A percentile compares a stretch with the other conserved stretches of the same genome.
Conservation (phyloP, 305 asterid genomes). For the Fraxinus floribunda region DNA sequence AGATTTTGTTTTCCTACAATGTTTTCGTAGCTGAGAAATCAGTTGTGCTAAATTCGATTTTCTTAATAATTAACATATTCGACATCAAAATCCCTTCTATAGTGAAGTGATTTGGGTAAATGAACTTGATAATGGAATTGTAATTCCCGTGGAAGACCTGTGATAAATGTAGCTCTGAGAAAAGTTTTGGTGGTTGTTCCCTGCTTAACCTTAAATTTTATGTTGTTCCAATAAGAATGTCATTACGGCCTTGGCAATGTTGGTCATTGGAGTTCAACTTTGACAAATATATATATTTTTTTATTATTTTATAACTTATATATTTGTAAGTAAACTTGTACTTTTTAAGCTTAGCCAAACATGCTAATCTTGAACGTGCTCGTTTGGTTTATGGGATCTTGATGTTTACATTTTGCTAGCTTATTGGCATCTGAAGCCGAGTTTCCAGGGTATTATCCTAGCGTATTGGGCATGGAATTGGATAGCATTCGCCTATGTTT, state of each 20-base stretch:
- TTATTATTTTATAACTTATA: too few relatives aligned
- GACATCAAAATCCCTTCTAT: slow-evolving; percentile 3
- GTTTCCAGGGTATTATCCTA: neutral
- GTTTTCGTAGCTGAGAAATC: slow-evolving; percentile 47
- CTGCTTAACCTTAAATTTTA: neutral
- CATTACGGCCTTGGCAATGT: neutral
- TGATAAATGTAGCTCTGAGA: neutral
- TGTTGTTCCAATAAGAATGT: neutral
- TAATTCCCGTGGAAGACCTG: neutral
- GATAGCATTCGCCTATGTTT: neutral
- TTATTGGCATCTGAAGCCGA: neutral
- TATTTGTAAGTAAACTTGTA: neutral
- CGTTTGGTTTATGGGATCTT: neutral
- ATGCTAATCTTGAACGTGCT: neutral
- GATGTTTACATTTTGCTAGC: neutral
- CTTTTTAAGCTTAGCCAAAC: neutral
- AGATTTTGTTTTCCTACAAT: slow-evolving; percentile 34
- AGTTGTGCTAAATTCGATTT: slow-evolving; percentile 26
- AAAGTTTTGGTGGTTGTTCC: neutral
- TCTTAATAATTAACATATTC: slow-evolving; percentile 35
- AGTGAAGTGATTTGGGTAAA: slow-evolving; percentile 13
- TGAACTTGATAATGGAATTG: slow-evolving; percentile 12
- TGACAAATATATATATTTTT: neutral
- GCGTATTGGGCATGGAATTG: neutral
- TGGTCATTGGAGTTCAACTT: neutral